Evolutionary conservation across 129 eudicot genomes (phyloP), one percentile per base, ranked within the genome.

Genomic region (Heracleum sosnowskyi): DNA sequence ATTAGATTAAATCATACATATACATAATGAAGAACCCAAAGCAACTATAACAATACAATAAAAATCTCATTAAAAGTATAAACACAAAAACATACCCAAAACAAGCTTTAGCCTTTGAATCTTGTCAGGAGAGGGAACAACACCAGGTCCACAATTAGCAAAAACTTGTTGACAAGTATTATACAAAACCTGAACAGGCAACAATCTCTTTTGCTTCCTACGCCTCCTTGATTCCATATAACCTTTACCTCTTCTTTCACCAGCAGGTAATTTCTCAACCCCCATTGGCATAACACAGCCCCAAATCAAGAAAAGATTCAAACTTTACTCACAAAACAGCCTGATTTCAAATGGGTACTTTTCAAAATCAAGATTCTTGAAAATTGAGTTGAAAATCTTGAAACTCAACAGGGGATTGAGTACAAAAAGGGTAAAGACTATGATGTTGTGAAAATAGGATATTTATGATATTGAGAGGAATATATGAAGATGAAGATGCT

Each of bases 121-220:
- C 24, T 88, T 88, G 9, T 86, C 86, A 11, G 85, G 79, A 5
- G 89, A 29, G 7, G 98, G 98, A 51, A 93, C 84, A 85, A 93
- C 55, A n/a, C 91, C 98, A 39, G 92, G 88, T 46, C 98, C 97
- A 70, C 97, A 91, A 87, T 87, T 71, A 10, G 92, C 95, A 81
- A 93, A 93, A 16, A 89, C 91, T 47, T 93, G 86, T 79, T 75
- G 82, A 90, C 98, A 93, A 70, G 90, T 78, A 42, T 89, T 85
- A 81, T 85, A 89, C 35, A 93, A 91, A 80, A 60, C 87, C 81
- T 93, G 98, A 87, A 93, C 92, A 3, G 85, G 88, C 26, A 88
- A 41, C 77, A 69, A 18, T 46, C 78, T 89, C 79, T 79, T 89
- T 55, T 79, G 81, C 57, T 85, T 84, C 66, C 87, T 73, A 79